Base-by-base conservation (phyloP, 305 asterid species). In the Salvia sclarea region DNA sequence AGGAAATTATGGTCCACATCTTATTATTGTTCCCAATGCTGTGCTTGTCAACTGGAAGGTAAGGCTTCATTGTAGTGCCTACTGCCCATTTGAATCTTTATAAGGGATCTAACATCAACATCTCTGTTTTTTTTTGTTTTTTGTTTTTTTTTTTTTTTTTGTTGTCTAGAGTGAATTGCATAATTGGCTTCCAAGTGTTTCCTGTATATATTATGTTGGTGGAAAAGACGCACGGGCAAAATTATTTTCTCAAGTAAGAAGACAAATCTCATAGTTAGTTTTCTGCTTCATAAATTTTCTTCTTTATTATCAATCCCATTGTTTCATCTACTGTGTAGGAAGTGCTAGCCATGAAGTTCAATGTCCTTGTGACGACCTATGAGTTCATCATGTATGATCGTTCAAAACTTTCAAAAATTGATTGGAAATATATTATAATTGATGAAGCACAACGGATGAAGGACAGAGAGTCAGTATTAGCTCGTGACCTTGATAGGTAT, bases 21-120 rank as follows among this genome's bases (percentile, higher is more conserved):
- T 95, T 17, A 92, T 95, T 71, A 84, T 95, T 76, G 99, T 95
- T 75, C 99, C 99, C 58, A 95, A 95, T 84, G 99, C 99, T 75
- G 99, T 95, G 78, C 84, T 95, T 60, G 99, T 95, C 66, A 95
- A 95, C 85, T 95, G 99, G 99, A 95, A 95, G 98, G 99, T 92
- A 61, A 69, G 71, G 45, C 33, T 56, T 62, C 50, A 58, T 71
- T 47, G 44, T 57, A 61, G 49, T 65, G 24, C 64, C 44, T 66
- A 61, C 45, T 65, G 24, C 64, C 44, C 64, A 47, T 63, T 67
- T 65, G 20, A 25, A 28, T 73, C 48, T 45, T 48, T 66, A 14
- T 24, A 43, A 43, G 65, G 37, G 38, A 56, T 61, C 37, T 74
- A 4, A 49, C 63, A 49, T 55, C 68, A 18, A 61, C 75, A 49